Base-by-base conservation (phyloP, 202 grass and related monocot genomes). In the Carex arenaria region DNA sequence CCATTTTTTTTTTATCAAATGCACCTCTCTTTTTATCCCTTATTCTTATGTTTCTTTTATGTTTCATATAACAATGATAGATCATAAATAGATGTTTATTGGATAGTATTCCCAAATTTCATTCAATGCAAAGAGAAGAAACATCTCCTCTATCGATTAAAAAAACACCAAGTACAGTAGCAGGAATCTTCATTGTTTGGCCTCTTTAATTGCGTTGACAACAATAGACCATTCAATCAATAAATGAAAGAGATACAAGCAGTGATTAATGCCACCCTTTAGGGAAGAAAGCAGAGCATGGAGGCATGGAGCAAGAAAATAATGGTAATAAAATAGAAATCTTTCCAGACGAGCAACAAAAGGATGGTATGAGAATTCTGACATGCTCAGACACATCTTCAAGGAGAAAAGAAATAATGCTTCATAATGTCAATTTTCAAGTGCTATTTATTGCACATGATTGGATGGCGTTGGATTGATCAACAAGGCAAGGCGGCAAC, bases 191-290 rank as follows among this genome's bases (percentile, higher is more conserved):
- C 36, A 51, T 72, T 72, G 26, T 14, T 72, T 54, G 79, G 60
- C 77, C 77, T 63, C 77, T 80, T 78, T 55, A 78, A 59, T 78
- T 80, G 18, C 32, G 18, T 80, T 62, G 38, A 80, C 53, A 80
- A 80, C 32, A 80, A 80, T 57, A 62, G 77, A 61, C 32, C 77
- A 63, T 80, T 80, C 77, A 80, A 43, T 80, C 8, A 70, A 45
- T 45, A 19, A 80, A 80, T 62, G 77, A 17, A 62, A 20, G 32
- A 20, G 31, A 80, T 40, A 7, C 32, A 62, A 43, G 56, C 56
- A 80, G 30, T 80, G 56, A 80, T 80, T 80, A 18, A 62, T 80
- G 54, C 77, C 56, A 63, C 56, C 17, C 15, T 80, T 79, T 6
- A 30, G 55, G 34, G 76, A 80, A 62, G 31, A 32, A 38, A 62